These are phyloP conservation scores for Begonia masoniana DNA, from an alignment of 306 rosid species.

Conservation along the genomic window DNA sequence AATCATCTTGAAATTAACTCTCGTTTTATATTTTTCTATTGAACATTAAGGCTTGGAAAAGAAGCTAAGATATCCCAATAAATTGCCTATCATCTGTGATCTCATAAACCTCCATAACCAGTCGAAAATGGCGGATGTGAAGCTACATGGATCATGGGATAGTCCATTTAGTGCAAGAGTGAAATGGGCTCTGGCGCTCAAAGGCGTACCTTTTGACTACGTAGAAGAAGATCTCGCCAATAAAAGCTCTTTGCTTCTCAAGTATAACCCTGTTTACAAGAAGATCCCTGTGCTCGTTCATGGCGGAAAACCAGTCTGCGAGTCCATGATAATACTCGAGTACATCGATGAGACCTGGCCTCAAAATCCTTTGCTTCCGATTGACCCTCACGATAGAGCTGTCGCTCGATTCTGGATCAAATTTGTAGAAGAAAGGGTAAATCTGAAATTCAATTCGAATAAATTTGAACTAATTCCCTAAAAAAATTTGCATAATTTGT, in stretches of 20 bases:
- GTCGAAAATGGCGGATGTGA: constrained; percentile 9
- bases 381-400: constrained; percentile 17
- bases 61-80: too few relatives aligned
- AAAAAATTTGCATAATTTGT: neutral
- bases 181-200: constrained; percentile 31
- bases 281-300: constrained; percentile 39
- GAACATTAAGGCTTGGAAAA: too few relatives aligned
- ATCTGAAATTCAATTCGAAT: neutral
- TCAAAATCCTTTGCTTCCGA: constrained; percentile 12
- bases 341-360: constrained; percentile 30
- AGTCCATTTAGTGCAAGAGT: constrained; percentile 28
- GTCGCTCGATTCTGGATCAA: constrained; percentile 21
- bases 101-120: too few relatives aligned
- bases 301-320: constrained; percentile 22
- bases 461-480: neutral
- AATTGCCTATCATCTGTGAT: too few relatives aligned
- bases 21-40: too few relatives aligned
- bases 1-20: too few relatives aligned
- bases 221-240: constrained; percentile 32
- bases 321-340: constrained; percentile 30
- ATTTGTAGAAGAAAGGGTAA: constrained; percentile 18
- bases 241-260: constrained; percentile 24
- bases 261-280: too few relatives aligned
- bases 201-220: constrained; percentile 27
- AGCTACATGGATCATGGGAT: constrained; percentile 30